Evolutionary conservation across 371 early-diverging fungal species (phyloP), one percentile per base, ranked within the genome.

Genomic region (Batrachochytrium dendrobatidis): DNA sequence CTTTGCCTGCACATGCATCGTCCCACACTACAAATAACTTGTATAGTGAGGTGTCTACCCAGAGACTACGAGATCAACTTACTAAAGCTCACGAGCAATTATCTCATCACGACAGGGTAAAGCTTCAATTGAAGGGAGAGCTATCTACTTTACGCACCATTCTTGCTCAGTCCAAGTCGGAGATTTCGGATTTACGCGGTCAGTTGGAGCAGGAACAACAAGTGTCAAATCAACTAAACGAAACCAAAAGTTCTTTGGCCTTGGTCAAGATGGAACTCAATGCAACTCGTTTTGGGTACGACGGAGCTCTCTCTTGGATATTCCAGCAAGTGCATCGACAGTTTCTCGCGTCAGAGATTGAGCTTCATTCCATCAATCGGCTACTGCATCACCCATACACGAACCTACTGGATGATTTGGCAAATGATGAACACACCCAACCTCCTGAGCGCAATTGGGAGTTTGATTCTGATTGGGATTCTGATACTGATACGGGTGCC

Each of bases 171-270:
- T 32, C 55, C n/a, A 46, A 59, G 24, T 22, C 54, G 28, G 56
- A 60, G 5, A 24, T 64, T 2, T 43, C 53, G 0, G 17, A 30
- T 7, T 34, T 48, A 1, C 56, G 60, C 6, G 56, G 46, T 12
- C 34, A 29, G 15, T 17, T 58, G 33, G 32, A 26, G 26, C 43
- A 64, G n/a, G 49, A 46, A 17, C 33, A 35, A 12, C 59, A 63
- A 25, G 56, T 66, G 17, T 65, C 65, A 39, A 62, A 65, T 34
- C 70, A 71, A 58, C 59, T 71, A 20, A 56, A 45, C 17, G 64
- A 65, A 18, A 67, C 74, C 5, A 74, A 71, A 39, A 70, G 67
- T 18, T 53, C 67, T n/a, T 60, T 73, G 29, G 67, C 63, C 17
- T 43, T 53, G 26, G 67, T 67, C 58, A 59, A 68, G 29, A 29